Percentiles rank a stretch among this genome's conserved stretches.
These are phyloP conservation scores for Neurospora africana DNA, from an alignment of 495 filamentous ascomycete genomes.

Conservation along the genomic window DNA sequence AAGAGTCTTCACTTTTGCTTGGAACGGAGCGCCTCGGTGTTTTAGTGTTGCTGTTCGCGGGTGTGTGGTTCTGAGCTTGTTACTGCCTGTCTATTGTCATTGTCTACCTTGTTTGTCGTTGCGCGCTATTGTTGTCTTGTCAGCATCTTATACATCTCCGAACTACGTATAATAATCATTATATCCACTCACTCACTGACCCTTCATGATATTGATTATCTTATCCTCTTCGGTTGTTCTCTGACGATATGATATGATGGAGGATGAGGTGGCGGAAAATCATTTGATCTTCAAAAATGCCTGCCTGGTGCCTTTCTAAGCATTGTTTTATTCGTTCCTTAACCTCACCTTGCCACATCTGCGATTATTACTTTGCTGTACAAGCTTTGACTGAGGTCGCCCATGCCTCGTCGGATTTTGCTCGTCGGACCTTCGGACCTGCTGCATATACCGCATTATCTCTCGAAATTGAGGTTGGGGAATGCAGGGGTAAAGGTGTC, in stretches of 20 bases:
- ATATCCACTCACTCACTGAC: neutral
- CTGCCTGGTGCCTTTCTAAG: neutral
- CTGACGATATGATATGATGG: neutral
- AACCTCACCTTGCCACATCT: neutral
- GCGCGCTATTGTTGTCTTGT: neutral
- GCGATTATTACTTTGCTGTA: neutral
- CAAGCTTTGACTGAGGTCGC: neutral
- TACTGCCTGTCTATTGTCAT: neutral
- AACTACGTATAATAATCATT: conserved; percentile 1
- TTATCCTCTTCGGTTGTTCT: neutral
- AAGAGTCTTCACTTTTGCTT: neutral
- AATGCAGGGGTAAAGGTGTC: neutral
- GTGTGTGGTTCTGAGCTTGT: neutral
- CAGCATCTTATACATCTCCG: neutral
- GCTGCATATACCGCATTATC: neutral
- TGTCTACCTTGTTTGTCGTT: neutral
- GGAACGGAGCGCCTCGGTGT: neutral
- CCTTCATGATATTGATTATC: neutral
- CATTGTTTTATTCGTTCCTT: neutral
- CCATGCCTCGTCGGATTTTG: neutral
- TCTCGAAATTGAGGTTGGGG: neutral
- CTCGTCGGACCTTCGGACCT: neutral
- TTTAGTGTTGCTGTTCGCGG: neutral
- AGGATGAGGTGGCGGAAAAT: neutral
- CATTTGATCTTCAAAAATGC: neutral